phyloP scores from a whole-genome alignment of 1,284 basidiomycete species.

The Apiotrichum siamense region DNA sequence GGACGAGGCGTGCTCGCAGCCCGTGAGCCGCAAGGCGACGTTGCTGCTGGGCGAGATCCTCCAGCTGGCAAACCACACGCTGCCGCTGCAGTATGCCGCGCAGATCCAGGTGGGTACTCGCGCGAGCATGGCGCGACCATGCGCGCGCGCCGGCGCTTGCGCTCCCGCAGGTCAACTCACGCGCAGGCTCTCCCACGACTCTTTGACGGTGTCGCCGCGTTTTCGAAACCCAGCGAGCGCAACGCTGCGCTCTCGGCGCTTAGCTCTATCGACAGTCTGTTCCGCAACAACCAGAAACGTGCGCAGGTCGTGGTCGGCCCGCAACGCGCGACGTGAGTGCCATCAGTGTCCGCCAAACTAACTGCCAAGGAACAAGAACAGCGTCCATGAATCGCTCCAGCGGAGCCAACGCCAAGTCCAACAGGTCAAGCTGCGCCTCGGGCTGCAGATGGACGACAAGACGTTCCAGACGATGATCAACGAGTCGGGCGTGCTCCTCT shows the following conservation, averaged over 20 bases:
- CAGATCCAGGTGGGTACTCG: conserved; percentile 73
- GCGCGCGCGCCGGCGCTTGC: no score
- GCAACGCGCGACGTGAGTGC: conserved; percentile 57
- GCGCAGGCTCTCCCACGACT: conserved; percentile 72
- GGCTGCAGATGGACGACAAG: conserved; percentile 89
- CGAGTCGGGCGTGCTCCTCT: conserved; percentile 63
- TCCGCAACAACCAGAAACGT: conserved; percentile 59
- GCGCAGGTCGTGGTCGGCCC: conserved; percentile 6
- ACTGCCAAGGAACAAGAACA: conserved; percentile 56
- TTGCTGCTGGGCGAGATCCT: conserved; percentile 87
- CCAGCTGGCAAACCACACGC: conserved; percentile 75
- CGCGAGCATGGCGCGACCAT: no score
- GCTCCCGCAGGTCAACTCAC: conserved; percentile 4
- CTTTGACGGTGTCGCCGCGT: conserved; percentile 73
- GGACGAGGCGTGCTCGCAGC: conserved; percentile 59
- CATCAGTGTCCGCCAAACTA: conserved; percentile 77
- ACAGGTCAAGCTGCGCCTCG: conserved; percentile 77
- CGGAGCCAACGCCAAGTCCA: conserved; percentile 87
- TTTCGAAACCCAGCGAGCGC: conserved; percentile 57
- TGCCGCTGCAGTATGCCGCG: conserved; percentile 78
- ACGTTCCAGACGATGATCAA: conserved; percentile 74
- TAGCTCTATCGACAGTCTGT: conserved; percentile 83
- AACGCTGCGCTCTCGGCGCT: conserved; percentile 80
- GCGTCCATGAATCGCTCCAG: conserved; percentile 67
- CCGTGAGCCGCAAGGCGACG: conserved; percentile 68